These are phyloP conservation scores for Cytospora piceae DNA, from an alignment of 2,329 filamentous ascomycete species.

Conservation along the genomic window DNA sequence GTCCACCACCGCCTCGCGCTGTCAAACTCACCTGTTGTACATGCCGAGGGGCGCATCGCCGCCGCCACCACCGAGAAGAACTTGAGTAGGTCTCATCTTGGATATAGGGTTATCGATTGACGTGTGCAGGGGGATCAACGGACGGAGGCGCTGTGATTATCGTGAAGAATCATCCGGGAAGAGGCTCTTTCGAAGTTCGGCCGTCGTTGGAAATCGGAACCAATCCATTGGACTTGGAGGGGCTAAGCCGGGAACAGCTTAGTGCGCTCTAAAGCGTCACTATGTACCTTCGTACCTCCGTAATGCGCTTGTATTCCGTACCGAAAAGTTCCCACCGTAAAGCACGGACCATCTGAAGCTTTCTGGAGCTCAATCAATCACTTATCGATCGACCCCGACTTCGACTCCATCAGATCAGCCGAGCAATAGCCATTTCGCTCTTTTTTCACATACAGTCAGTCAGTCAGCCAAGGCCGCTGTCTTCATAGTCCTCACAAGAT, in stretches of 20 bases:
- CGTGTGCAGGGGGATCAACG: constrained; percentile 38
- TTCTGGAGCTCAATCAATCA: constrained; percentile 13
- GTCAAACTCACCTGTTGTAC: constrained; percentile 49
- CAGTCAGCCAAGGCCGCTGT: neutral
- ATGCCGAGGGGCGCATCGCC: constrained; percentile 46
- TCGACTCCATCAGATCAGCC: constrained; percentile 10
- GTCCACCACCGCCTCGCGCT: neutral
- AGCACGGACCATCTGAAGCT: constrained; percentile 23
- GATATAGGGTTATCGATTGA: constrained; percentile 35
- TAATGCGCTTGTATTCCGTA: neutral
- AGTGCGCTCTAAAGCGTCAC: neutral
- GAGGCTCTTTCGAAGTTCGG: constrained; percentile 29
- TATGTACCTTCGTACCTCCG: neutral
- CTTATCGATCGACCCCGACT: constrained; percentile 20
- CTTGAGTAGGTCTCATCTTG: constrained; percentile 54
- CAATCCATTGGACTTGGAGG: constrained; percentile 23
- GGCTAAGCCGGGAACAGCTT: constrained; percentile 6
- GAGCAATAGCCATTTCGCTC: constrained; percentile 1
- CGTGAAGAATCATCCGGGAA: constrained; percentile 16
- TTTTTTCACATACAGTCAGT: neutral
- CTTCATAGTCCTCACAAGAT: constrained; percentile 41
- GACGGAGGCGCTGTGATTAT: constrained; percentile 20
- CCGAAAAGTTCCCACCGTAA: neutral
- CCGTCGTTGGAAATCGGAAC: constrained; percentile 34
- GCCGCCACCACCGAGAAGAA: constrained; percentile 45